These are phyloP conservation scores for Neonectria punicea DNA, from an alignment of 2,329 filamentous ascomycete species.

Conservation along the genomic window DNA sequence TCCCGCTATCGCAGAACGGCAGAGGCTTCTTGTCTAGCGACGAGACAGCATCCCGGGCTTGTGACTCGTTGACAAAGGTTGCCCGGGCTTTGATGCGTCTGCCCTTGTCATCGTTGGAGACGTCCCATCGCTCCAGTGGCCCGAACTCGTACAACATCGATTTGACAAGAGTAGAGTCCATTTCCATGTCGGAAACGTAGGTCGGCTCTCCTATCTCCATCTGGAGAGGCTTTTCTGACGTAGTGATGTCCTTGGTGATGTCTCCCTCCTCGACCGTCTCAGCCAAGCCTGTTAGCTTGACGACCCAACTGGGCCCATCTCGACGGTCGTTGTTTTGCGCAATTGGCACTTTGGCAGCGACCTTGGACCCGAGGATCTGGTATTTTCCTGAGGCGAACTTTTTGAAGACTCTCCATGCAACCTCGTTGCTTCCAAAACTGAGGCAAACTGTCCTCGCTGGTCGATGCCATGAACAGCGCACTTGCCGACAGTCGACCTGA, in stretches of 20 bases:
- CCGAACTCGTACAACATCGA: slow-evolving; percentile 47
- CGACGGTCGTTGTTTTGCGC: not conserved
- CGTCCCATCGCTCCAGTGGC: slow-evolving; percentile 49
- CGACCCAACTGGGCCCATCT: slow-evolving; percentile 1
- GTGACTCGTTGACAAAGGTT: slow-evolving; percentile 50
- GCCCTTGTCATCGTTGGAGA: slow-evolving; percentile 32
- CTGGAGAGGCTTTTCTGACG: not conserved
- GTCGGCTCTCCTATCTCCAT: slow-evolving; percentile 24
- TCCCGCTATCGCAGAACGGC: slow-evolving; percentile 44
- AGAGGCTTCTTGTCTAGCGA: slow-evolving; percentile 46
- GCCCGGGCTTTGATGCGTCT: slow-evolving; percentile 54
- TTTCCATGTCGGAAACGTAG: slow-evolving; percentile 39
- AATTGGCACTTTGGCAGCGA: slow-evolving; percentile 21
- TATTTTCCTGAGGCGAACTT: slow-evolving; percentile 39
- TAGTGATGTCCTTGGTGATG: slow-evolving; percentile 13
- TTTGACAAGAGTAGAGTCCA: slow-evolving; percentile 37
- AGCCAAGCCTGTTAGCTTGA: slow-evolving; percentile 13
- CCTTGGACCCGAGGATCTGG: slow-evolving; percentile 34
- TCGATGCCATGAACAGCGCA: slow-evolving; percentile 51
- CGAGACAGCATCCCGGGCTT: slow-evolving; percentile 49
- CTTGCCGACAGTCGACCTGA: slow-evolving; percentile 48
- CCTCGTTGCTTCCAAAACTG: slow-evolving; percentile 37
- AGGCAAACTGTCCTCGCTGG: slow-evolving; percentile 43
- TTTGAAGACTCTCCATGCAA: slow-evolving; percentile 34
- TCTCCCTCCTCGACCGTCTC: slow-evolving; percentile 4